A percentile compares a stretch with the other conserved stretches of the same genome.
Evolutionary conservation across 495 filamentous ascomycete species (phyloP).

Genomic region (Penicillium riverlandense): DNA sequence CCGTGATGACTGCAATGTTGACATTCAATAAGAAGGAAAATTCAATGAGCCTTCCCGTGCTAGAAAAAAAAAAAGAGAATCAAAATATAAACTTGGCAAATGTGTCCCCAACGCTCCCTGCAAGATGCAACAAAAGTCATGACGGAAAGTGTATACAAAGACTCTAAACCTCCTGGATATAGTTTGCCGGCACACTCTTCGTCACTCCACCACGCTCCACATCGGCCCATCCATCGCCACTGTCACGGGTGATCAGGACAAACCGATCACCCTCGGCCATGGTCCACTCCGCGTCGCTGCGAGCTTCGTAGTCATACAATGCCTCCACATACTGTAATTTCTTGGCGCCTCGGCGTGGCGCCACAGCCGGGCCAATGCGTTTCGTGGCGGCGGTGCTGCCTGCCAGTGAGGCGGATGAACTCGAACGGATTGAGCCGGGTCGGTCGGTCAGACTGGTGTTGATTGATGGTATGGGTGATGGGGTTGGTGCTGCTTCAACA

Average conservation of each 20-base stretch:
- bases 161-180: constrained; percentile 65
- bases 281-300: constrained; percentile 77
- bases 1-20: too few relatives aligned
- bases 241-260: constrained; percentile 75
- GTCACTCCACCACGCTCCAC: constrained; percentile 85
- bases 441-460: constrained; percentile 37
- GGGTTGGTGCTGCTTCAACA: constrained; percentile 49
- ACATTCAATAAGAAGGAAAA: too few relatives aligned
- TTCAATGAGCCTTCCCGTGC: too few relatives aligned
- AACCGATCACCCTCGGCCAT: constrained; percentile 91
- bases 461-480: constrained; percentile 30
- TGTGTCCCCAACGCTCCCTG: too few relatives aligned
- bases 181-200: constrained; percentile 92
- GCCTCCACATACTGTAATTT: constrained; percentile 93
- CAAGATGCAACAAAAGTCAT: too few relatives aligned
- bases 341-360: constrained; percentile 86
- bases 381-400: constrained; percentile 48
- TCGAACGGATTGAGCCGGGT: constrained; percentile 66
- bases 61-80: not conserved
- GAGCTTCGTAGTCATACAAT: constrained; percentile 82
- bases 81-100: not conserved
- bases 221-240: constrained; percentile 93
- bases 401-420: constrained; percentile 65
- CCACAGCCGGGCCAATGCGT: constrained; percentile 90
- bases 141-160: constrained; percentile 2